phyloP scores from a whole-genome alignment of 345 rosid genomes.

The Sisymbrium altissimum region DNA sequence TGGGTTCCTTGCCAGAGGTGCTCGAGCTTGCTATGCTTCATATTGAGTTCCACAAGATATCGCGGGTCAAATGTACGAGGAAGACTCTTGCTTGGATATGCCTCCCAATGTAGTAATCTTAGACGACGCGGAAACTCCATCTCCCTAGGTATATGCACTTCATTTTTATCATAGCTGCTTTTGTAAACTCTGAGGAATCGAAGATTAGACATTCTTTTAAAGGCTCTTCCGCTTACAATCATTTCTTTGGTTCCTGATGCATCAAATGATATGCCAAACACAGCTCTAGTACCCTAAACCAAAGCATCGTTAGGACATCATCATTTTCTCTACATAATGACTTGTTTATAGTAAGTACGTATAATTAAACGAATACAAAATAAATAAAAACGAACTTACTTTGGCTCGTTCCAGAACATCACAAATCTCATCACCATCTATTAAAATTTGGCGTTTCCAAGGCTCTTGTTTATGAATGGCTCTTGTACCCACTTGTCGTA shows the following conservation, averaged over 20 bases:
- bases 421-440: too few species aligned
- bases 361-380: too few species aligned
- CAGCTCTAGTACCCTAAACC: not conserved
- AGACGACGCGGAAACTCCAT: not conserved
- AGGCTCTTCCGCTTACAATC: not conserved
- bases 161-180: not conserved
- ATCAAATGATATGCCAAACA: slow-evolving; percentile 22
- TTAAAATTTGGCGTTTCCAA: too few species aligned
- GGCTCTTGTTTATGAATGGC: too few species aligned
- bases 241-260: not conserved
- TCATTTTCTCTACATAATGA: too few species aligned
- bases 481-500: too few species aligned
- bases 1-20: slow-evolving; percentile 3
- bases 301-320: not conserved
- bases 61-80: not conserved
- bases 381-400: too few species aligned
- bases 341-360: too few species aligned
- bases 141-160: not conserved
- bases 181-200: slow-evolving; percentile 16
- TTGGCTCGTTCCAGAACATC: too few species aligned
- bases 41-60: not conserved
- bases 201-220: slow-evolving; percentile 27
- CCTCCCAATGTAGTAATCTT: slow-evolving; percentile 4
- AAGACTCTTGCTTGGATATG: not conserved
- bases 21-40: not conserved